Evolutionary conservation across 78 protist genomes (phyloP), one percentile per base, ranked within the genome.

Genomic region (Neovahlkampfia damariscottae): DNA sequence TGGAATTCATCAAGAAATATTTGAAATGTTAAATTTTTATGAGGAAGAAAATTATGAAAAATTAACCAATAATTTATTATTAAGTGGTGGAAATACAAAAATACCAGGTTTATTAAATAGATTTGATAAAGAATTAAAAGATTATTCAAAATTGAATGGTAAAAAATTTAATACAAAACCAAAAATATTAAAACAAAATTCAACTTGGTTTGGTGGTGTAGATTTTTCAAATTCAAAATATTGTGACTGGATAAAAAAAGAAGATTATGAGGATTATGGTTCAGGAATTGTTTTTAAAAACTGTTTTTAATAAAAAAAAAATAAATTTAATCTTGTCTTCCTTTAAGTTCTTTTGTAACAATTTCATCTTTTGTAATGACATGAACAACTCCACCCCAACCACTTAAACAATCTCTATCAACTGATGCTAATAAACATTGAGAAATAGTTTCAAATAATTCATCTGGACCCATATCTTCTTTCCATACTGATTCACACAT

Each of bases 331-430:
- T 82, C 85, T 74, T 58, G 62, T 2, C 85, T 66, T 40, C 76
- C 80, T 5, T 69, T 41, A 40, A 82, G 80, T 5, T 59, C 36
- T 36, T 79, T 58, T 5, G 78, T 81, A 29, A 74, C 40, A 41
- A 81, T 58, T 40, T 66, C n/a, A 39, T 72, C 79, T 32, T 40
- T 37, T 9, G 50, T 71, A 74, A 94, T 79, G 35, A 94, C 37
- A 67, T 90, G 78, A 3, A 95, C 98, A 19, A 80, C 69, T 19
- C 87, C 95, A n/a, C 98, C 98, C 96, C 95, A 93, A 34, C 98
- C 98, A 35, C 88, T 58, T 41, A 89, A 32, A 27, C 96, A 93
- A 50, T 95, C 98, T 32, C 98, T 84, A 81, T 95, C 98, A 8
- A 80, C n/a, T 30, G 91, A 83, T 8, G 88, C 30, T 41, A 92